A percentile compares a stretch with the other conserved stretches of the same genome.
Evolutionary conservation across 495 filamentous ascomycete genomes (phyloP).

Genomic region (Penicillium desertorum): DNA sequence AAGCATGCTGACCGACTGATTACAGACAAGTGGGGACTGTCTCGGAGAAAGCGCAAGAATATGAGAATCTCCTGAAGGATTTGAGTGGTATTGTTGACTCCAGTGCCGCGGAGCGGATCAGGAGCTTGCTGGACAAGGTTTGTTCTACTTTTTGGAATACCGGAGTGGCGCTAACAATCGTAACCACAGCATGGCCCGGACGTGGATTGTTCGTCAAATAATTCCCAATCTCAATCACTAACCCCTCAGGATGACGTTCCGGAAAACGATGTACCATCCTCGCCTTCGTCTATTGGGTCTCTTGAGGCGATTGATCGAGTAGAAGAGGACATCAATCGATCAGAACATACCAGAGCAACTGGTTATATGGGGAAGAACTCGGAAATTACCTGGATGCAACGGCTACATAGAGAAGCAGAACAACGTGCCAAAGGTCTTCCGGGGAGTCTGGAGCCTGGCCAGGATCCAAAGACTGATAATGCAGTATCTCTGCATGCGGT

Average conservation of each 20-base stretch:
- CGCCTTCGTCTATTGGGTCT: constrained; percentile 58
- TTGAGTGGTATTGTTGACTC: constrained; percentile 35
- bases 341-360: constrained; percentile 48
- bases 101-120: constrained; percentile 39
- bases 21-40: constrained; percentile 43
- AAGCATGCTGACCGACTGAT: constrained; percentile 9
- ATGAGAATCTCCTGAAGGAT: constrained; percentile 49
- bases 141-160: constrained; percentile 3
- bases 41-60: constrained; percentile 49
- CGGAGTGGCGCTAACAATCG: not conserved
- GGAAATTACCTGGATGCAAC: constrained; percentile 62
- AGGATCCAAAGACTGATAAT: constrained; percentile 27
- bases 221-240: constrained; percentile 33
- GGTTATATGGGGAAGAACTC: constrained; percentile 68
- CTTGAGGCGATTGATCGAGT: constrained; percentile 59
- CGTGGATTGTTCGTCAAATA: constrained; percentile 29
- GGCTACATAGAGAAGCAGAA: constrained; percentile 40
- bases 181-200: constrained; percentile 22
- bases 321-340: constrained; percentile 60
- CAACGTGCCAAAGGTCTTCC: constrained; percentile 36
- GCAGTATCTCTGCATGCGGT: constrained; percentile 41
- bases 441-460: constrained; percentile 33
- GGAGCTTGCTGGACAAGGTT: constrained; percentile 43
- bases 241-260: constrained; percentile 36
- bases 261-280: constrained; percentile 21